Evolutionary conservation across 345 rosid species (phyloP).

Genomic region (Salix brachista): DNA sequence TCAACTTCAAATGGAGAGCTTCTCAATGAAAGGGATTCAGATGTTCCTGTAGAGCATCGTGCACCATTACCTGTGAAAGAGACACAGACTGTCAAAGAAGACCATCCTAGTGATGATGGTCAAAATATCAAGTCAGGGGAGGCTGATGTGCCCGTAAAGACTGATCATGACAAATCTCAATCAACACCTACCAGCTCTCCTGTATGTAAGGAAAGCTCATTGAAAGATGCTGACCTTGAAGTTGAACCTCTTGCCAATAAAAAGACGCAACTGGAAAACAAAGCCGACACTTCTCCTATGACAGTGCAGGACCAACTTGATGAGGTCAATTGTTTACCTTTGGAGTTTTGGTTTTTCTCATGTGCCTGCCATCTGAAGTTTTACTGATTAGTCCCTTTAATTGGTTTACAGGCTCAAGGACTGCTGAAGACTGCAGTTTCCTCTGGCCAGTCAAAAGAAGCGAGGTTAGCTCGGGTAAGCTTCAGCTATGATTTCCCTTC

Average conservation of each 20-base stretch:
- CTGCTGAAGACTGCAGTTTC: slow-evolving; percentile 76
- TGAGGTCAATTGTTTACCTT: slow-evolving; percentile 51
- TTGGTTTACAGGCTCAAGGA: slow-evolving; percentile 81
- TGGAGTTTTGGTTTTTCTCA: slow-evolving; percentile 4
- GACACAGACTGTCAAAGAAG: slow-evolving; percentile 39
- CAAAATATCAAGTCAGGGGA: slow-evolving; percentile 24
- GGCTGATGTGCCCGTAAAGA: slow-evolving; percentile 38
- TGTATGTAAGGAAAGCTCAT: slow-evolving; percentile 29
- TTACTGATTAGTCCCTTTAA: slow-evolving; percentile 21
- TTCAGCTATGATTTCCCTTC: neutral
- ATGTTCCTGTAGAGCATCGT: slow-evolving; percentile 34
- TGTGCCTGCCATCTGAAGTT: neutral
- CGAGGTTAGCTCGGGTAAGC: slow-evolving; percentile 94
- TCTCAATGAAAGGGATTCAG: slow-evolving; percentile 42
- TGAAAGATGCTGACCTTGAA: slow-evolving; percentile 36
- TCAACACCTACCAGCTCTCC: slow-evolving; percentile 36
- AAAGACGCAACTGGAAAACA: slow-evolving; percentile 42
- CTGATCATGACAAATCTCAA: slow-evolving; percentile 42
- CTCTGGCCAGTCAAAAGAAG: slow-evolving; percentile 96
- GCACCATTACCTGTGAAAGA: slow-evolving; percentile 45
- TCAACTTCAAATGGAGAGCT: slow-evolving; percentile 40
- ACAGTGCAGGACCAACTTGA: slow-evolving; percentile 84
- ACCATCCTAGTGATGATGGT: slow-evolving; percentile 31
- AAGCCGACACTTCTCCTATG: slow-evolving; percentile 36
- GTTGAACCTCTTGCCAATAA: slow-evolving; percentile 37